phyloP scores from a whole-genome alignment of 2,329 filamentous ascomycete genomes.

The Cercospora sojina region DNA sequence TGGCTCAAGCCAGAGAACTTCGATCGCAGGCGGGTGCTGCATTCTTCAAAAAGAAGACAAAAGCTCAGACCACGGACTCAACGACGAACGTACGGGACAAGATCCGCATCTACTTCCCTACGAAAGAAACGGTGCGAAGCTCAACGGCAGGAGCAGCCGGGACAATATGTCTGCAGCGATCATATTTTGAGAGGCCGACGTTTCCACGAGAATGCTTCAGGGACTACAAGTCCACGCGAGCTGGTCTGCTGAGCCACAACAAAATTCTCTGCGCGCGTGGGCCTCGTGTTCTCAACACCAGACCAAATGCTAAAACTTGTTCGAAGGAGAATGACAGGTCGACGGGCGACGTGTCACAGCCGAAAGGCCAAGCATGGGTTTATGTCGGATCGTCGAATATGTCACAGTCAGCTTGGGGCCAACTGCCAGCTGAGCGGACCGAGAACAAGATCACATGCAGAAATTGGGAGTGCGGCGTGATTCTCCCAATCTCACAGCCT shows the following conservation, averaged over 20 bases:
- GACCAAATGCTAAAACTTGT: background rate
- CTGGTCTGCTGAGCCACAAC: constrained; percentile 80
- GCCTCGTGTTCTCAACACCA: constrained; percentile 18
- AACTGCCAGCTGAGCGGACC: constrained; percentile 68
- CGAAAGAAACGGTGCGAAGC: constrained; percentile 56
- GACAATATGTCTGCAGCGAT: constrained; percentile 75
- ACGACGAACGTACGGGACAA: constrained; percentile 46
- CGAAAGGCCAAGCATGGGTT: constrained; percentile 59
- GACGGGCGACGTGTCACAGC: constrained; percentile 33
- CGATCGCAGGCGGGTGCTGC: constrained; percentile 26
- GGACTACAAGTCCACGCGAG: constrained; percentile 70
- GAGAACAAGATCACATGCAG: constrained; percentile 73
- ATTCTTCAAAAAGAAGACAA: constrained; percentile 28
- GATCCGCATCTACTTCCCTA: constrained; percentile 80
- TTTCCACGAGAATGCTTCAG: constrained; percentile 73
- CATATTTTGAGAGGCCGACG: constrained; percentile 65
- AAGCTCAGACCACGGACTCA: background rate
- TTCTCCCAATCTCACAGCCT: constrained; percentile 41
- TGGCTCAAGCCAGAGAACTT: constrained; percentile 23
- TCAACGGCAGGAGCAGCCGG: constrained; percentile 58
- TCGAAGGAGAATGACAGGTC: background rate
- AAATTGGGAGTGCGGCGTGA: constrained; percentile 94
- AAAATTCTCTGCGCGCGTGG: constrained; percentile 56
- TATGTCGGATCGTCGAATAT: constrained; percentile 91
- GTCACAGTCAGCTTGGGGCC: constrained; percentile 92